Evolutionary conservation across 148 eudicot genomes (phyloP).

Genomic region (Rhododendron molle): DNA sequence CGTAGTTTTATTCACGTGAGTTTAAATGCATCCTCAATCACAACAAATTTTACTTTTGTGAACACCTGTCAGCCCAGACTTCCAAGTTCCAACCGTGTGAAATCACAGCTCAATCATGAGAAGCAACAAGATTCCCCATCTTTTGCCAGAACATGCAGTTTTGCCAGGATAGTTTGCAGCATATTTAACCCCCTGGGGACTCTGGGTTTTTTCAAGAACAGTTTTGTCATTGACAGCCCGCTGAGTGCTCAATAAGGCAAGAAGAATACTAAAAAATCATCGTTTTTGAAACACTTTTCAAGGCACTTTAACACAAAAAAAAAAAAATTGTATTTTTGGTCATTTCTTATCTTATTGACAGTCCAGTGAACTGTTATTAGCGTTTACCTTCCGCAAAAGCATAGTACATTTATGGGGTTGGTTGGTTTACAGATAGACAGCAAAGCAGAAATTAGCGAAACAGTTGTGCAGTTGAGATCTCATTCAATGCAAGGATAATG

Average conservation of each 20-base stretch:
- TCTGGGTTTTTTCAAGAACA: neutral
- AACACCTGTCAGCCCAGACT: neutral
- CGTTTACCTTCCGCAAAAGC: neutral
- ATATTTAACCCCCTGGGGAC: neutral
- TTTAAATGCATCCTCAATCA: neutral
- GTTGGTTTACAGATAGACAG: neutral
- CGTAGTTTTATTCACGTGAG: neutral
- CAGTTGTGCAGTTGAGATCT: constrained; percentile 15
- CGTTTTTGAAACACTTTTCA: too few relatives aligned
- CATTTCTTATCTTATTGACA: too few relatives aligned
- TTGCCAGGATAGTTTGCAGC: neutral
- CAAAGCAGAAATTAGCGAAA: neutral
- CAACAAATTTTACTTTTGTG: neutral
- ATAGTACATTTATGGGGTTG: neutral
- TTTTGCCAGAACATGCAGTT: neutral
- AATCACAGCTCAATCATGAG: neutral
- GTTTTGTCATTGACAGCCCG: too few relatives aligned
- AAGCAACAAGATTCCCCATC: neutral
- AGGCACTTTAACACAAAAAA: too few relatives aligned
- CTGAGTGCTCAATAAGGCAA: too few relatives aligned
- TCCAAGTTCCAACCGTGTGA: neutral
- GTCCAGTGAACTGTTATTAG: too few relatives aligned
- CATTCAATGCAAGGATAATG: constrained; percentile 14
- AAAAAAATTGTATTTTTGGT: too few relatives aligned
- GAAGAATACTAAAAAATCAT: too few relatives aligned